phyloP scores from a whole-genome alignment of 345 rosid species.

The Salix viminalis region DNA sequence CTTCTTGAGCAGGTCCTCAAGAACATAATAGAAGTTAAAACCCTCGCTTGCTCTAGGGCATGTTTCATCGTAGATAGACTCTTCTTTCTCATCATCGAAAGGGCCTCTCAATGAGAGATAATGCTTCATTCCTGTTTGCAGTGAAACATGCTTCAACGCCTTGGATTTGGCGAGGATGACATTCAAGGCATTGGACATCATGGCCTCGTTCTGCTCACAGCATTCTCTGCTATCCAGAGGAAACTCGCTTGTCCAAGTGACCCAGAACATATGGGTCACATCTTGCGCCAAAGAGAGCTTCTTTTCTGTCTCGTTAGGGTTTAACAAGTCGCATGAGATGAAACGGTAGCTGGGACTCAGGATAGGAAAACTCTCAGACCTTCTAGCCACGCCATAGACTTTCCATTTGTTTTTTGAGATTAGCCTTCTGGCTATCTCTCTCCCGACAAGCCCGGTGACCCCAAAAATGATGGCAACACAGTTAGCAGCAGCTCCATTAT shows the following conservation, averaged over 20 bases:
- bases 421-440: conserved; percentile 55
- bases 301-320: conserved; percentile 46
- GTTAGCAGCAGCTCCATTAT: conserved; percentile 4
- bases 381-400: conserved; percentile 76
- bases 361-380: conserved; percentile 42
- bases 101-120: conserved; percentile 47
- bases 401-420: conserved; percentile 56
- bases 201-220: conserved; percentile 58
- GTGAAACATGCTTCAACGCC: conserved; percentile 61
- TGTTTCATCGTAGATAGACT: conserved; percentile 44
- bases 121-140: conserved; percentile 88
- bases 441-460: conserved; percentile 83
- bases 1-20: conserved; percentile 71
- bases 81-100: conserved; percentile 4
- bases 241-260: conserved; percentile 70
- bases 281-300: conserved; percentile 42
- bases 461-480: conserved; percentile 76
- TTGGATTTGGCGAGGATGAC: conserved; percentile 49
- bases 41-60: conserved; percentile 44
- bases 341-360: conserved; percentile 43
- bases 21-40: conserved; percentile 55
- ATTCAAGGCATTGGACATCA: conserved; percentile 66
- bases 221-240: conserved; percentile 58
- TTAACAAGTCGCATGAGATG: conserved; percentile 71
- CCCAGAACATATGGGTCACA: conserved; percentile 77